These are phyloP conservation scores for Ascobolus immersus DNA, from an alignment of 495 filamentous ascomycete species.

Conservation along the genomic window DNA sequence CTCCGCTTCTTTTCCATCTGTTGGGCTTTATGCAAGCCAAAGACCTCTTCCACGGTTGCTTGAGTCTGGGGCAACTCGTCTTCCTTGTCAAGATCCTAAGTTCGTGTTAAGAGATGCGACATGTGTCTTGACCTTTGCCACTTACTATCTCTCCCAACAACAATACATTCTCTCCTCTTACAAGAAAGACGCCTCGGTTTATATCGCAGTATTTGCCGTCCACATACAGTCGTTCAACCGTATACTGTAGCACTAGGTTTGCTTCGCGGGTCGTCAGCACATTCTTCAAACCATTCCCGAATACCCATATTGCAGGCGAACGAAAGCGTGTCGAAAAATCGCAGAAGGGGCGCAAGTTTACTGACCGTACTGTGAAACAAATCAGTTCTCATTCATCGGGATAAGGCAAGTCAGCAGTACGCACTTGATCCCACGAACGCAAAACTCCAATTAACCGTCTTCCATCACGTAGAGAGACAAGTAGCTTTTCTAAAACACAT, in stretches of 20 bases:
- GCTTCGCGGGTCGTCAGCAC: no score
- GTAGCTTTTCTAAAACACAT: conserved; percentile 52
- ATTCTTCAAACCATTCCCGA: no score
- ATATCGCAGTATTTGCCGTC: conserved; percentile 53
- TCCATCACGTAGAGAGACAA: conserved; percentile 72
- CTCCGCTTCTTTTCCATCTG: conserved; percentile 37
- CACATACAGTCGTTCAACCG: conserved; percentile 61
- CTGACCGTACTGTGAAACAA: conserved; percentile 10
- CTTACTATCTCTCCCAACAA: conserved; percentile 72
- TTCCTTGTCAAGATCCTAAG: conserved; percentile 76
- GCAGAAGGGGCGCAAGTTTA: not conserved
- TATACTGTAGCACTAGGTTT: conserved; percentile 81
- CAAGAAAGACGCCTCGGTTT: conserved; percentile 56
- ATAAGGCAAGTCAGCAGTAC: conserved; percentile 19
- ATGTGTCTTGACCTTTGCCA: not conserved
- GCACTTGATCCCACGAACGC: conserved; percentile 94
- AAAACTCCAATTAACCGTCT: conserved; percentile 79
- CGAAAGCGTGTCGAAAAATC: conserved; percentile 2
- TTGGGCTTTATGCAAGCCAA: conserved; percentile 43
- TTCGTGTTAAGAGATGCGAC: not conserved
- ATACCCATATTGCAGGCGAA: not conserved
- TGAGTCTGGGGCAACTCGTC: conserved; percentile 52
- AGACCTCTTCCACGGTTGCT: conserved; percentile 42
- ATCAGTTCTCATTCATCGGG: conserved; percentile 3
- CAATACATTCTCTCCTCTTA: conserved; percentile 81